A percentile compares a stretch with the other conserved stretches of the same genome.
These are phyloP conservation scores for Sugiyamaella japonica DNA, from an alignment of 1,139 yeast genomes.

Conservation along the genomic window DNA sequence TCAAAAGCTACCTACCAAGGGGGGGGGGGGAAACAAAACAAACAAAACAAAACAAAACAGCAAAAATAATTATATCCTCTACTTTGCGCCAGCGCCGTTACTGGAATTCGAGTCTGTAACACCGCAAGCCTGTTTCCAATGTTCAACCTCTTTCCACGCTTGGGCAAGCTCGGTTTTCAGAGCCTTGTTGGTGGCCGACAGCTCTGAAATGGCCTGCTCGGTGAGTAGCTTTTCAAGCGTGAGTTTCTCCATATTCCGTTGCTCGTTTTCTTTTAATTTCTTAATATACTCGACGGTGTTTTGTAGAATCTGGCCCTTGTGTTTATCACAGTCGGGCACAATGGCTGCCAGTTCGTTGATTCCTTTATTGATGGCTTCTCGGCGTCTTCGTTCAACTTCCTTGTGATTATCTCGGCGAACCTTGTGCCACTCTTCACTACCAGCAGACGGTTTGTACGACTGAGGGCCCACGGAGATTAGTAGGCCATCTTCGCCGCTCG, in stretches of 20 bases:
- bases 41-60: not conserved
- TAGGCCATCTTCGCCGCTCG: not conserved
- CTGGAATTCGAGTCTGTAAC: not conserved
- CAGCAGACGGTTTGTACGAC: constrained; percentile 46
- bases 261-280: constrained; percentile 84
- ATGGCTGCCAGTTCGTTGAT: constrained; percentile 78
- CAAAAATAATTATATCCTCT: not conserved
- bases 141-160: constrained; percentile 91
- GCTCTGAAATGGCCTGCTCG: constrained; percentile 85
- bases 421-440: constrained; percentile 84
- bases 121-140: constrained; percentile 57
- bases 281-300: constrained; percentile 88
- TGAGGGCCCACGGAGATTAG: not conserved
- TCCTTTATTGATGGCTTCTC: constrained; percentile 89
- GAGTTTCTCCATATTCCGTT: constrained; percentile 87
- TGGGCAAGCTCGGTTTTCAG: constrained; percentile 77
- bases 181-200: constrained; percentile 74
- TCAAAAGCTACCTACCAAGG: not conserved
- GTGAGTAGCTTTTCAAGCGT: constrained; percentile 87
- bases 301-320: constrained; percentile 85
- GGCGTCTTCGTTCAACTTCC: constrained; percentile 94
- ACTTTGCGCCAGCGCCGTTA: not conserved
- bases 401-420: constrained; percentile 88
- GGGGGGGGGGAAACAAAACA: too few relatives aligned
- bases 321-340: constrained; percentile 86